These are phyloP conservation scores for Stromatinia cepivora DNA, from an alignment of 2,329 filamentous ascomycete genomes.

Conservation along the genomic window DNA sequence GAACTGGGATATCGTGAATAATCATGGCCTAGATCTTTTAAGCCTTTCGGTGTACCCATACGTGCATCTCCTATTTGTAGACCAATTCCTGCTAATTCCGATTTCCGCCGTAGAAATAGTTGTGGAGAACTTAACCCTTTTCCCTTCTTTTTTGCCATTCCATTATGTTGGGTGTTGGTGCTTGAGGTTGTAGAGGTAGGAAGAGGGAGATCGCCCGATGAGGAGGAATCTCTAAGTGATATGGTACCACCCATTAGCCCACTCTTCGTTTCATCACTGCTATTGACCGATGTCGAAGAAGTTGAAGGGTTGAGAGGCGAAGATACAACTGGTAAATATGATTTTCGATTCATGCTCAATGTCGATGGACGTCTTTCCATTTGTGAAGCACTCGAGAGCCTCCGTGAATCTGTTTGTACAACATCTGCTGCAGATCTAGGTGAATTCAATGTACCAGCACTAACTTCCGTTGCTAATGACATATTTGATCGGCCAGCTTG, in stretches of 20 bases:
- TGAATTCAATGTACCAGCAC: not conserved
- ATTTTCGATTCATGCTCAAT: slow-evolving; percentile 25
- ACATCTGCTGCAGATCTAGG: slow-evolving; percentile 9
- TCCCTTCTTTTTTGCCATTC: slow-evolving; percentile 19
- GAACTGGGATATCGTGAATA: slow-evolving; percentile 40
- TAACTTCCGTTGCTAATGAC: slow-evolving; percentile 17
- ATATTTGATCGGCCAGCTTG: slow-evolving; percentile 26
- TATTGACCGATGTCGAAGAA: slow-evolving; percentile 23
- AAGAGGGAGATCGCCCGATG: slow-evolving; percentile 27
- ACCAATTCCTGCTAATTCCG: slow-evolving; percentile 22
- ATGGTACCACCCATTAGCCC: slow-evolving; percentile 3
- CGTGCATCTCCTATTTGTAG: slow-evolving; percentile 16
- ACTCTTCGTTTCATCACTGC: slow-evolving; percentile 26
- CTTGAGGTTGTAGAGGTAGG: slow-evolving; percentile 18
- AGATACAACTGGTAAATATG: slow-evolving; percentile 37
- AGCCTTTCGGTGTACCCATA: slow-evolving; percentile 28
- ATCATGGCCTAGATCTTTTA: slow-evolving; percentile 37
- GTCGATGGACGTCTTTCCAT: slow-evolving; percentile 21
- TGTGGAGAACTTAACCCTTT: slow-evolving; percentile 28
- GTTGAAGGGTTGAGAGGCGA: slow-evolving; percentile 40
- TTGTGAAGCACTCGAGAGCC: slow-evolving; percentile 21
- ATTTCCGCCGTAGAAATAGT: slow-evolving; percentile 32
- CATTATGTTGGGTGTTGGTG: slow-evolving; percentile 13
- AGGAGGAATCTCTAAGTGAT: slow-evolving; percentile 28
- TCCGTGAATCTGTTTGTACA: slow-evolving; percentile 13